Evolutionary conservation across 2,329 filamentous ascomycete species (phyloP), one percentile per base, ranked within the genome.

Genomic region (Fusarium praegraminearum): DNA sequence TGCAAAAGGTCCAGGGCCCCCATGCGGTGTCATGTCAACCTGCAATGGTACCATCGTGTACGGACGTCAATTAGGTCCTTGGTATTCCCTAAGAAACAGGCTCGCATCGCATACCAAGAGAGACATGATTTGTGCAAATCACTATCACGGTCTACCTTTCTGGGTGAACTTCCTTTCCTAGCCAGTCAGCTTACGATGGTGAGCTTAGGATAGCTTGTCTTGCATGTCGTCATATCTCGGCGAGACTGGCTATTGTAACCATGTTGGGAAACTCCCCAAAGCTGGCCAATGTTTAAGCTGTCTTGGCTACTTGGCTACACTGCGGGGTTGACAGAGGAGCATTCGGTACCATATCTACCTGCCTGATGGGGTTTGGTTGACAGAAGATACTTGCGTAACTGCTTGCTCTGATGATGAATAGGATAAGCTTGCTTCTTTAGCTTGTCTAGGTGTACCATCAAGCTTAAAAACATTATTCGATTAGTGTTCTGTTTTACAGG

Each of bases 141-240:
- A 28, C 38, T 61, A 62, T 68, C 57, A 45, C 12, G 22, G 67
- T 43, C 28, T 20, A 43, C 41, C 33, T 45, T 33, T 1, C 35
- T 28, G 41, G 54, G 30, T 35, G 51, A 54, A 47, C 54, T 72
- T 70, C 57, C 70, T 36, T 52, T 61, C 59, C 55, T 16, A 65
- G 65, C 40, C 49, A 18, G 53, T 70, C 51, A 68, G 69, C 71
- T 68, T 68, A 70, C 71, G 33, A 51, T 32, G 36, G 35, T 55
- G 20, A 70, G 59, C 56, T 65, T 51, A 57, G 36, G 58, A 68
- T 57, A 67, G 38, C 53, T 57, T 30, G 24, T 52, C 44, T 44
- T 36, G 32, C 13, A 68, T 73, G 71, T 70, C 71, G 62, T 73
- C 71, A 73, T 73, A 43, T 30, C 57, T 57, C 28, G 30, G 41